A percentile compares a stretch with the other conserved stretches of the same genome.
These are phyloP conservation scores for Scortechinia acanthostroma DNA, from an alignment of 2,329 filamentous ascomycete species.

Conservation along the genomic window DNA sequence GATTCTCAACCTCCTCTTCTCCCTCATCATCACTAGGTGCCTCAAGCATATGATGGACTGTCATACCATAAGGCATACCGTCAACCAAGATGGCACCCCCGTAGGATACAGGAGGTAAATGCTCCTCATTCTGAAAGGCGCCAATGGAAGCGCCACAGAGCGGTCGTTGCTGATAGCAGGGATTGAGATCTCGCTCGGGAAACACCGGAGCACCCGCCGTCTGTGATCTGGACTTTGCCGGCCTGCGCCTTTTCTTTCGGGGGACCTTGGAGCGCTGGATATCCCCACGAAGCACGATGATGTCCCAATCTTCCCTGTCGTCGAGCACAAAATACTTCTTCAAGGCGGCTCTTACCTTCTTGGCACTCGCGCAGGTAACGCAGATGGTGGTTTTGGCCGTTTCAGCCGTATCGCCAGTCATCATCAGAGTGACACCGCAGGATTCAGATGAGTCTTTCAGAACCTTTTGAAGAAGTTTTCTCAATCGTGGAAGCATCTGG, in stretches of 20 bases:
- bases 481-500: conserved; percentile 44
- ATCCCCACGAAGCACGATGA: conserved; percentile 53
- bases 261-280: conserved; percentile 43
- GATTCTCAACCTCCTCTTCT: not conserved
- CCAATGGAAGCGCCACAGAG: conserved; percentile 87
- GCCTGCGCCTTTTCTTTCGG: conserved; percentile 25
- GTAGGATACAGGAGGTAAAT: conserved; percentile 84
- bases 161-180: conserved; percentile 71
- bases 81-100: conserved; percentile 83
- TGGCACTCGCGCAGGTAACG: conserved; percentile 50
- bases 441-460: conserved; percentile 52
- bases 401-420: conserved; percentile 47
- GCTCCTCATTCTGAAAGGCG: conserved; percentile 76
- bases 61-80: conserved; percentile 82
- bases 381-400: conserved; percentile 54
- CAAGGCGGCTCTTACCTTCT: conserved; percentile 47
- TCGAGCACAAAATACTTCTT: conserved; percentile 49
- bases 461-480: conserved; percentile 48
- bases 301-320: conserved; percentile 41
- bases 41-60: conserved; percentile 92
- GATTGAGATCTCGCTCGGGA: conserved; percentile 35
- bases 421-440: conserved; percentile 50
- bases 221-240: conserved; percentile 16
- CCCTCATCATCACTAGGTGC: conserved; percentile 1
- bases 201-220: not conserved